Evolutionary conservation across 1,284 basidiomycete species (phyloP).

Genomic region (Leccinum ponderosum): DNA sequence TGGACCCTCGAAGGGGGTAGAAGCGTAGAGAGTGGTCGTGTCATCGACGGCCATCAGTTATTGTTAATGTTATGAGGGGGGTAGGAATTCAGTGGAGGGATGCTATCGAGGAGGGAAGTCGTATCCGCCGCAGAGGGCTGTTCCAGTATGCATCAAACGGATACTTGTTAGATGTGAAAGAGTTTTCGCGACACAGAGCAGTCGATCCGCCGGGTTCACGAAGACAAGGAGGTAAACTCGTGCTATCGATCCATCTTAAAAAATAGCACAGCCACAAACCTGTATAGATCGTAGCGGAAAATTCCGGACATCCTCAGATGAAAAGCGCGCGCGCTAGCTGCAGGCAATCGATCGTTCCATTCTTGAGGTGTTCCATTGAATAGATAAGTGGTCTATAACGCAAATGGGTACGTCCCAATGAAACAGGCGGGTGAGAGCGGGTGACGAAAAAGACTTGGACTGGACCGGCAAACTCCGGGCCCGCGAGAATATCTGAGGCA

Average conservation of each 20-base stretch:
- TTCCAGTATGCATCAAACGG: slow-evolving; percentile 61
- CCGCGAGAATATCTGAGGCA: not conserved
- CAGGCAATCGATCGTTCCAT: not conserved
- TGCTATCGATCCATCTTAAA: slow-evolving; percentile 10
- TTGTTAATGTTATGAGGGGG: not conserved
- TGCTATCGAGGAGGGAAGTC: slow-evolving; percentile 57
- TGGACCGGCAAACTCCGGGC: not conserved
- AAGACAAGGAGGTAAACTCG: slow-evolving; percentile 14
- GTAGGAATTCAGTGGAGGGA: slow-evolving; percentile 24
- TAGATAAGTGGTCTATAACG: not conserved
- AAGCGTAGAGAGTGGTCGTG: slow-evolving; percentile 35
- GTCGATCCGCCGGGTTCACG: slow-evolving; percentile 17
- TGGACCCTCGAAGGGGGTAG: slow-evolving; percentile 79
- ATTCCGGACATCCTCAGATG: slow-evolving; percentile 4
- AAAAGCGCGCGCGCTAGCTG: not conserved
- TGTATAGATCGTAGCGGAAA: slow-evolving; percentile 25
- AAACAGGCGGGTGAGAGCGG: not conserved
- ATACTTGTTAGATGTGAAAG: slow-evolving; percentile 12
- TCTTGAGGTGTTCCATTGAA: not conserved
- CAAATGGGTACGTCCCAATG: not conserved
- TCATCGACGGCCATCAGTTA: slow-evolving; percentile 38
- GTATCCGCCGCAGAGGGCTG: slow-evolving; percentile 40
- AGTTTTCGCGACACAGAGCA: slow-evolving; percentile 22
- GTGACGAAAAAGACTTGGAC: not conserved
- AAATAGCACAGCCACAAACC: slow-evolving; percentile 20